Percentiles rank a stretch among this genome's conserved stretches.
Conservation (phyloP, 352 stramenopile species). For the Globisporangium abappressorium region DNA sequence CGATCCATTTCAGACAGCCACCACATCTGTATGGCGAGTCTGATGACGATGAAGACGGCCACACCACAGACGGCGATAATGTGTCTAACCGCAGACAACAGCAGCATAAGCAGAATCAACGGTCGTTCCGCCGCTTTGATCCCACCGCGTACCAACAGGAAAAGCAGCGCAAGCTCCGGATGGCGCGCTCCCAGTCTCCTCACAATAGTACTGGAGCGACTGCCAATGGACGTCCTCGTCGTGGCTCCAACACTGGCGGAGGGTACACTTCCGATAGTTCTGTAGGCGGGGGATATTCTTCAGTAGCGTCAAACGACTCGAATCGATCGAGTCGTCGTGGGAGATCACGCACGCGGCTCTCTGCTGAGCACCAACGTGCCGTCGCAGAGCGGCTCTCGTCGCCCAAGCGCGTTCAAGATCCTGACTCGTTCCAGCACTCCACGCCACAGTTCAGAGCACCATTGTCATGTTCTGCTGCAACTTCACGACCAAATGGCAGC, state of each 20-base stretch:
- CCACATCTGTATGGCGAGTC: constrained; percentile 27
- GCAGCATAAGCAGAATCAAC: constrained; percentile 11
- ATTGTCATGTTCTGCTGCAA: constrained; percentile 22
- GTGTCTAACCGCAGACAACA: constrained; percentile 7
- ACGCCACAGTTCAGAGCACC: constrained; percentile 27
- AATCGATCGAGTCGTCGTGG: constrained; percentile 45
- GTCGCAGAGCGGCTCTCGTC: constrained; percentile 53
- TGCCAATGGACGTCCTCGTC: background rate
- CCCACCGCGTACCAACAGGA: constrained; percentile 82
- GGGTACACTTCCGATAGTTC: constrained; percentile 72
- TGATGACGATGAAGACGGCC: constrained; percentile 19
- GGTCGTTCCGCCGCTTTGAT: constrained; percentile 66
- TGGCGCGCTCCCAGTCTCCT: constrained; percentile 35
- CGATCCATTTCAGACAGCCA: constrained; percentile 23
- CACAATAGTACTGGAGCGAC: background rate
- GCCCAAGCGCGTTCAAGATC: constrained; percentile 32
- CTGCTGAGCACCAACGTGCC: constrained; percentile 55
- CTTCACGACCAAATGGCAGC: constrained; percentile 11
- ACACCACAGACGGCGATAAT: constrained; percentile 17
- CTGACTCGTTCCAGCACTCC: constrained; percentile 5
- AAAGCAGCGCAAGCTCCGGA: constrained; percentile 51
- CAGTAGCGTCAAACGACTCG: constrained; percentile 47
- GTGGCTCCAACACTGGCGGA: constrained; percentile 16
- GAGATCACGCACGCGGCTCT: constrained; percentile 30
- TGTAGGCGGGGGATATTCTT: constrained; percentile 63